A percentile compares a stretch with the other conserved stretches of the same genome.
These are phyloP conservation scores for Clarkia xantiana DNA, from an alignment of 345 rosid genomes.

Conservation along the genomic window DNA sequence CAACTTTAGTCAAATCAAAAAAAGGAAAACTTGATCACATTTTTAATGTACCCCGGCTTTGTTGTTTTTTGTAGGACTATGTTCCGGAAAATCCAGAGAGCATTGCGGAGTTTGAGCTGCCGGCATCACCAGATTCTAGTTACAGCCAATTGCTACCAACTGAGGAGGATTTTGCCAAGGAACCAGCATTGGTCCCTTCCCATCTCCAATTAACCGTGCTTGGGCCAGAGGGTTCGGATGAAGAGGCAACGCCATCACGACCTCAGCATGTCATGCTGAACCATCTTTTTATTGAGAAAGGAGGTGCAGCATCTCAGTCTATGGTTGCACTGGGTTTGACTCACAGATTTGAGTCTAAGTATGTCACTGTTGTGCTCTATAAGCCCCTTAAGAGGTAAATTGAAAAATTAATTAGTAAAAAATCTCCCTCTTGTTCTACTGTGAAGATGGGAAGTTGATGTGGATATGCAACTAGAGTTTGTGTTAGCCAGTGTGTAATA, in stretches of 20 bases:
- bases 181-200: slow-evolving; percentile 52
- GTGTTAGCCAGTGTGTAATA: no score
- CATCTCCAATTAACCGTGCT: slow-evolving; percentile 62
- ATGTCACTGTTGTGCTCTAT: slow-evolving; percentile 78
- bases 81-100: slow-evolving; percentile 80
- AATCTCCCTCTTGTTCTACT: no score
- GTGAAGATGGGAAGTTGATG: no score
- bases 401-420: no score
- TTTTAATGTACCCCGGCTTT: not conserved
- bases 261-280: slow-evolving; percentile 83
- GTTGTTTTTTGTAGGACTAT: slow-evolving; percentile 26
- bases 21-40: no score
- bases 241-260: slow-evolving; percentile 29
- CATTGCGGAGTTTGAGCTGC: slow-evolving; percentile 62
- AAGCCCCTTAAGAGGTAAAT: slow-evolving; percentile 59
- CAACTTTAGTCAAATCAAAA: no score
- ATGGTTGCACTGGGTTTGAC: slow-evolving; percentile 72
- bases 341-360: slow-evolving; percentile 78
- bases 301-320: slow-evolving; percentile 53
- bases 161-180: slow-evolving; percentile 70
- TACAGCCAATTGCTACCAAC: slow-evolving; percentile 48
- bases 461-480: no score
- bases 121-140: slow-evolving; percentile 64
- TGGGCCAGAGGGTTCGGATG: slow-evolving; percentile 30
- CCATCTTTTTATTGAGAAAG: slow-evolving; percentile 73